Conservation (phyloP, 257 asterid genomes). For the Haberlea rhodopensis region DNA sequence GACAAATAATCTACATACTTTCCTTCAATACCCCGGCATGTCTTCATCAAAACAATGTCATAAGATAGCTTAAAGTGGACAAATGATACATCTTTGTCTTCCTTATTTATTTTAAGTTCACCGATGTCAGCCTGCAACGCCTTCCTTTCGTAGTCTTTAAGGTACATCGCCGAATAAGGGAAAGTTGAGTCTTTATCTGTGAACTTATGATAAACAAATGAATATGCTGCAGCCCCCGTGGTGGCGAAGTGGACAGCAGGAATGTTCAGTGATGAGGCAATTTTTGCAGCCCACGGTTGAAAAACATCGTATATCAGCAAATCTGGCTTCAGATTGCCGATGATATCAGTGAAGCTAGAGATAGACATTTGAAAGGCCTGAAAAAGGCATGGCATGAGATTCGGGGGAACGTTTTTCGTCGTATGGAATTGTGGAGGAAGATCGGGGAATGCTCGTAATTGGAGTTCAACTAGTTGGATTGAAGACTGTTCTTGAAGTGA, state of each 20-base stretch:
- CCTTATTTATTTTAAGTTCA: not conserved
- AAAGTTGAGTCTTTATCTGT: not conserved
- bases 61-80: slow-evolving; percentile 24
- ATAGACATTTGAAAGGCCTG: slow-evolving; percentile 31
- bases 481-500: slow-evolving; percentile 15
- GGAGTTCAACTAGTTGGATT: slow-evolving; percentile 35
- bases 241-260: slow-evolving; percentile 31
- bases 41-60: slow-evolving; percentile 35
- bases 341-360: slow-evolving; percentile 28
- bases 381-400: slow-evolving; percentile 26
- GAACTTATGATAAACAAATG: slow-evolving; percentile 25
- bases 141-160: slow-evolving; percentile 10
- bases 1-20: slow-evolving; percentile 39
- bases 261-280: slow-evolving; percentile 32
- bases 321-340: slow-evolving; percentile 30
- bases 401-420: slow-evolving; percentile 42
- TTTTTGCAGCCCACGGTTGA: slow-evolving; percentile 43
- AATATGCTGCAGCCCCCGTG: slow-evolving; percentile 15
- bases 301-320: slow-evolving; percentile 40
- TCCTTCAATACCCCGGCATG: slow-evolving; percentile 27
- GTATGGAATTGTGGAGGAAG: slow-evolving; percentile 50
- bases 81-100: slow-evolving; percentile 18
- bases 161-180: slow-evolving; percentile 23
- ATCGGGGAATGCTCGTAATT: slow-evolving; percentile 25
- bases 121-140: not conserved